A percentile compares a stretch with the other conserved stretches of the same genome.
These are phyloP conservation scores for Ilyonectria destructans DNA, from an alignment of 2,329 filamentous ascomycete species.

Conservation along the genomic window DNA sequence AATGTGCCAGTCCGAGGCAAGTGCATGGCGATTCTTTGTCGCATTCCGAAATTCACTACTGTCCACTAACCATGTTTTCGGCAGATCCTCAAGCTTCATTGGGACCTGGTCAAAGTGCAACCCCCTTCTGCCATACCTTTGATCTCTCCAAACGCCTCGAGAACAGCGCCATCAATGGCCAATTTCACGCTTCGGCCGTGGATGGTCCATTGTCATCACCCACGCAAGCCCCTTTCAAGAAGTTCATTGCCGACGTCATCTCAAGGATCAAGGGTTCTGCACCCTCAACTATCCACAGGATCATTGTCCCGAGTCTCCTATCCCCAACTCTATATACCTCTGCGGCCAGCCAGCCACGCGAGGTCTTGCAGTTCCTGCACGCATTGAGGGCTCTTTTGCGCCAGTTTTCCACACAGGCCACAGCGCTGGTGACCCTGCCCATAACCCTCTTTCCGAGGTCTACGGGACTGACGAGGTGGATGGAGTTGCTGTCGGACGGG, in stretches of 20 bases:
- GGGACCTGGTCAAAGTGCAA: slow-evolving; percentile 42
- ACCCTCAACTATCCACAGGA: slow-evolving; percentile 79
- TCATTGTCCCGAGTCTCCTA: slow-evolving; percentile 88
- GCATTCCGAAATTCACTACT: not conserved
- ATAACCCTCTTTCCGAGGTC: slow-evolving; percentile 84
- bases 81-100: slow-evolving; percentile 41
- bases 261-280: slow-evolving; percentile 71
- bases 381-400: slow-evolving; percentile 82
- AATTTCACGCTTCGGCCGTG: slow-evolving; percentile 67
- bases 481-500: slow-evolving; percentile 88
- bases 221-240: slow-evolving; percentile 64
- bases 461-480: slow-evolving; percentile 86
- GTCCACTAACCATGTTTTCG: not conserved
- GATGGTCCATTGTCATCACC: slow-evolving; percentile 47
- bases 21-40: slow-evolving; percentile 43
- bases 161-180: slow-evolving; percentile 64
- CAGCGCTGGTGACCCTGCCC: slow-evolving; percentile 83
- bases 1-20: slow-evolving; percentile 78
- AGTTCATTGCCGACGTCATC: slow-evolving; percentile 74
- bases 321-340: slow-evolving; percentile 89
- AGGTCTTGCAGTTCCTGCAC: slow-evolving; percentile 87
- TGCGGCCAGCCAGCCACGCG: slow-evolving; percentile 77
- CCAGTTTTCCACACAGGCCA: slow-evolving; percentile 75
- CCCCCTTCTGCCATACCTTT: slow-evolving; percentile 80
- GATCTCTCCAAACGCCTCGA: slow-evolving; percentile 78